Evolutionary conservation across 352 stramenopile genomes (phyloP).

Genomic region (Globisporangium okanoganense): DNA sequence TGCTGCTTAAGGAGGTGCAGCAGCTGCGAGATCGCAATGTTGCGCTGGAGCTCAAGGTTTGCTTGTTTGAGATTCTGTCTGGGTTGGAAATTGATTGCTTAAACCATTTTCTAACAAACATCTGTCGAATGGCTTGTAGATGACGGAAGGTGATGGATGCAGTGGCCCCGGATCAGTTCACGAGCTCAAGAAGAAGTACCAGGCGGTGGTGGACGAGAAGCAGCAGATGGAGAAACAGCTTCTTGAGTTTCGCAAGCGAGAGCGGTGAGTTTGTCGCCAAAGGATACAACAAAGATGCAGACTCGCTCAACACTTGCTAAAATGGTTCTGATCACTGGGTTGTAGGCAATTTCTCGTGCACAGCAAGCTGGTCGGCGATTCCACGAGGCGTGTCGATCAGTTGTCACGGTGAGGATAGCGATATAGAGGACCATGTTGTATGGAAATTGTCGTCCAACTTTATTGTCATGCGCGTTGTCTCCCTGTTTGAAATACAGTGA

Average conservation of each 20-base stretch:
- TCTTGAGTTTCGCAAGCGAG: constrained; percentile 46
- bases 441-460: neutral
- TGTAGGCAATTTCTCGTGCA: constrained; percentile 58
- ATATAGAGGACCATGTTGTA: neutral
- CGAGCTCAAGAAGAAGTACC: constrained; percentile 70
- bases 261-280: constrained; percentile 29
- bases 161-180: constrained; percentile 17
- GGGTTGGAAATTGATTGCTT: neutral
- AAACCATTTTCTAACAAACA: neutral
- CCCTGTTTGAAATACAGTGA: constrained; percentile 22
- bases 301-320: neutral
- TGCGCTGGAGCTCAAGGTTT: constrained; percentile 56
- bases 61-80: neutral
- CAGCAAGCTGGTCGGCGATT: constrained; percentile 59
- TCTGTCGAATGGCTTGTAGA: constrained; percentile 1
- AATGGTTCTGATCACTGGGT: neutral
- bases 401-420: constrained; percentile 44
- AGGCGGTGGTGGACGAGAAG: constrained; percentile 54
- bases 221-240: constrained; percentile 54
- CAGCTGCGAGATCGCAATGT: constrained; percentile 60
- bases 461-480: neutral
- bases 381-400: constrained; percentile 57
- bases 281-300: neutral
- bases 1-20: constrained; percentile 49
- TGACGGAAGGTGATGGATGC: constrained; percentile 12